Base-by-base conservation (phyloP, 768 basidiomycete genomes). In the Tricholoma terreum region DNA sequence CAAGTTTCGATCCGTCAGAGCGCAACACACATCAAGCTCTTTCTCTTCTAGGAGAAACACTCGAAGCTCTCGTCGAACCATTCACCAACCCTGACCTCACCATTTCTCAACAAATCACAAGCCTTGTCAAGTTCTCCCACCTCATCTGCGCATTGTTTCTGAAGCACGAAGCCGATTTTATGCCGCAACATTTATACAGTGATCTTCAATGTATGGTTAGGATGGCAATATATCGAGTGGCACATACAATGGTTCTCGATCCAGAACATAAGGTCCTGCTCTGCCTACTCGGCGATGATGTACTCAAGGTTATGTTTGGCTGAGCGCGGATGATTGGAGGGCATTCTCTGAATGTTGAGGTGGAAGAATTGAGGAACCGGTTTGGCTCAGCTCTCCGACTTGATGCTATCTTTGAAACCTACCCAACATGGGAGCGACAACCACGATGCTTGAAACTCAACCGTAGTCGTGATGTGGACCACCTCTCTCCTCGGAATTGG, bases 171-270 rank as follows among this genome's bases (percentile, higher is more conserved):
- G 53, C 50, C 17, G 27, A 14, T 7, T 73, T 70, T 56, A 63
- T 74, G 60, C 63, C 65, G 0, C 60, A 66, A 6, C 70, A 71
- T 30, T 62, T 73, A 0, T 74, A 73, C 57, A 58, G 61, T 11
- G 71, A 75, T 50, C 22, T 63, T 0, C 69, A 72, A 52, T 61
- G 65, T 15, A 69, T 69, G 61, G 62, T 73, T 24, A 65, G 67
- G 30, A 71, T 66, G 34, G 64, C 57, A 51, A 58, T 63, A 21
- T 63, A 59, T 56, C 57, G 54, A 49, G 65, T 65, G 36, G 58
- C 58, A 40, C 61, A 71, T 21, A 69, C 70, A 33, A 57, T 65
- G 54, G 2, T 55, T 6, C 60, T 72, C 1, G 63, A 74, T 55
- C 57, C 55, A 1, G 9, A 40, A 1, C 21, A 30, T 1, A 48